Evolutionary conservation across 805 yeast genomes (phyloP).

Genomic region (Yarrowia porcina): DNA sequence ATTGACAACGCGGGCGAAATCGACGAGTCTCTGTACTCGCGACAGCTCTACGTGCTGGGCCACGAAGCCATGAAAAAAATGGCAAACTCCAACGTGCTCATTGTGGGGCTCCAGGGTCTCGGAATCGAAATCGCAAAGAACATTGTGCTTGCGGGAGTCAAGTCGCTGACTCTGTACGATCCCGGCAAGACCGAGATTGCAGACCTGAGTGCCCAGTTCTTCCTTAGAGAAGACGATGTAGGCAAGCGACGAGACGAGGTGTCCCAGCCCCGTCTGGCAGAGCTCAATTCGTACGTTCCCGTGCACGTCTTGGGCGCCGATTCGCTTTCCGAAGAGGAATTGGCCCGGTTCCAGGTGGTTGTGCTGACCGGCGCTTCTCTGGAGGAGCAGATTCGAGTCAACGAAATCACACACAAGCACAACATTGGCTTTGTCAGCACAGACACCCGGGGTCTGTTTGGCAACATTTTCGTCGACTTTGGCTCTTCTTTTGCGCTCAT

Average conservation of each 20-base stretch:
- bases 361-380: slow-evolving; percentile 77
- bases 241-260: slow-evolving; percentile 77
- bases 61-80: slow-evolving; percentile 97
- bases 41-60: slow-evolving; percentile 92
- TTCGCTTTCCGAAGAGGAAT: slow-evolving; percentile 53
- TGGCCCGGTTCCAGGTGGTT: slow-evolving; percentile 65
- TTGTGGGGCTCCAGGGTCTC: slow-evolving; percentile 85
- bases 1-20: slow-evolving; percentile 46
- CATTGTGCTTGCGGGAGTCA: slow-evolving; percentile 95
- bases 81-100: slow-evolving; percentile 89
- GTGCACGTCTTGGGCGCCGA: slow-evolving; percentile 53
- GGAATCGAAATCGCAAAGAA: slow-evolving; percentile 97
- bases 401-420: slow-evolving; percentile 67
- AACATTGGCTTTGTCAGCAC: slow-evolving; percentile 78
- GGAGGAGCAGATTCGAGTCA: slow-evolving; percentile 71
- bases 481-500: slow-evolving; percentile 76
- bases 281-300: slow-evolving; percentile 88
- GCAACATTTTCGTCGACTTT: slow-evolving; percentile 83
- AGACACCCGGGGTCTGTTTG: slow-evolving; percentile 84
- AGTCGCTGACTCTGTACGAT: slow-evolving; percentile 81
- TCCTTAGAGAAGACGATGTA: slow-evolving; percentile 63
- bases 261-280: slow-evolving; percentile 65
- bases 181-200: slow-evolving; percentile 61
- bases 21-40: slow-evolving; percentile 92
- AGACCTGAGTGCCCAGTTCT: slow-evolving; percentile 89